These are phyloP conservation scores for Saccharomyces hybrid DNA, from an alignment of 1,139 yeast species.

Conservation along the genomic window DNA sequence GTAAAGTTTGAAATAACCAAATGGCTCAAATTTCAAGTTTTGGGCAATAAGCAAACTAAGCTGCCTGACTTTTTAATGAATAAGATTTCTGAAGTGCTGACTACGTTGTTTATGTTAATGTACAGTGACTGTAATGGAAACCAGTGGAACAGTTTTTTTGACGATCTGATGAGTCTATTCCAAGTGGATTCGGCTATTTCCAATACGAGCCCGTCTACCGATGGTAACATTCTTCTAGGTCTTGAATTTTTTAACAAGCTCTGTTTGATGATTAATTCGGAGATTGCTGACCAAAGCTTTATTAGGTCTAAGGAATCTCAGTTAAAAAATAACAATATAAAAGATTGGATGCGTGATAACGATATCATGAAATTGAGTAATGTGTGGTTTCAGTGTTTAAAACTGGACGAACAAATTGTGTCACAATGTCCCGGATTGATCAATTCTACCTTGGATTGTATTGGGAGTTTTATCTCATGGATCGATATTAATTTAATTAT, in stretches of 20 bases:
- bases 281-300: conserved; percentile 87
- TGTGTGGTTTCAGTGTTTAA: conserved; percentile 50
- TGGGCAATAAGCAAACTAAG: conserved; percentile 25
- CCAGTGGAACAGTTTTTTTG: conserved; percentile 60
- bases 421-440: neutral
- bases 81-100: conserved; percentile 69
- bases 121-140: conserved; percentile 41
- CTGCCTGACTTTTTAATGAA: conserved; percentile 67
- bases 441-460: conserved; percentile 30
- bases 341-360: conserved; percentile 70
- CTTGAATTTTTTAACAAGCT: conserved; percentile 74
- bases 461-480: conserved; percentile 92
- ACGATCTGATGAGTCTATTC: conserved; percentile 47
- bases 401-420: conserved; percentile 12
- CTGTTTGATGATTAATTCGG: conserved; percentile 70
- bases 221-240: conserved; percentile 34
- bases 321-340: conserved; percentile 62
- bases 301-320: conserved; percentile 54
- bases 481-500: conserved; percentile 81
- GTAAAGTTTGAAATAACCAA: conserved; percentile 21
- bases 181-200: conserved; percentile 26
- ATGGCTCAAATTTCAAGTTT: conserved; percentile 30
- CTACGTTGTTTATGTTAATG: conserved; percentile 58
- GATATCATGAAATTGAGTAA: conserved; percentile 65
- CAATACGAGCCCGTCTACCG: conserved; percentile 15